Percentiles rank a stretch among this genome's conserved stretches.
phyloP scores from a whole-genome alignment of 805 yeast species.

The Candida ortonii region DNA sequence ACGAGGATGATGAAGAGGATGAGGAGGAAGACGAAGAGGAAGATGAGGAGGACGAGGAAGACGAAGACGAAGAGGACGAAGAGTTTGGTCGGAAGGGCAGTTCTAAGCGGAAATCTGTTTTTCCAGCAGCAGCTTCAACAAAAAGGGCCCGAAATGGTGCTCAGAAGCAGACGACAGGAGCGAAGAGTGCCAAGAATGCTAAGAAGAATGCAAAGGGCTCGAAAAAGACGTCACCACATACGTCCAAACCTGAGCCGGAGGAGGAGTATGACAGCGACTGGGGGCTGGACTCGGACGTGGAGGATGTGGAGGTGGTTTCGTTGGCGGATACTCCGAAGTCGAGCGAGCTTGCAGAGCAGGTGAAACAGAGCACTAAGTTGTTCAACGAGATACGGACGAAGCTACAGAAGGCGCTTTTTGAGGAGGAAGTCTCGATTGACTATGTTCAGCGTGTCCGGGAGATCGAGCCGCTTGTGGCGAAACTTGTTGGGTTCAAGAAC shows the following conservation, averaged over 20 bases:
- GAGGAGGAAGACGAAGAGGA: slow-evolving; percentile 7
- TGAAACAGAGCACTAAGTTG: slow-evolving; percentile 18
- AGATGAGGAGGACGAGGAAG: slow-evolving; percentile 9
- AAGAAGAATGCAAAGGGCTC: slow-evolving; percentile 20
- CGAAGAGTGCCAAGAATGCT: slow-evolving; percentile 3
- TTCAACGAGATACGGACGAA: slow-evolving; percentile 24
- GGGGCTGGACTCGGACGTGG: slow-evolving; percentile 26
- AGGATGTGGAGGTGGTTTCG: slow-evolving; percentile 17
- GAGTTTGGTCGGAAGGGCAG: neutral
- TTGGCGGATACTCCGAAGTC: slow-evolving; percentile 21
- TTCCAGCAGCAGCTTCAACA: neutral
- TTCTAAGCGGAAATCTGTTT: slow-evolving; percentile 1
- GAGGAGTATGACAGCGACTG: slow-evolving; percentile 27
- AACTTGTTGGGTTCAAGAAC: slow-evolving; percentile 20
- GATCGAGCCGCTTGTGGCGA: slow-evolving; percentile 23
- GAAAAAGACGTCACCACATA: slow-evolving; percentile 22
- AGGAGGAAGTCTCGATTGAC: slow-evolving; percentile 13
- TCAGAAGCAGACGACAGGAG: slow-evolving; percentile 15
- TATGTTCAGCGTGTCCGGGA: slow-evolving; percentile 20
- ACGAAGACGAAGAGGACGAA: slow-evolving; percentile 7
- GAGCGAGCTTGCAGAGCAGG: slow-evolving; percentile 22
- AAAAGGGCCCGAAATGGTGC: slow-evolving; percentile 2
- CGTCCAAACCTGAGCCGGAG: slow-evolving; percentile 10
- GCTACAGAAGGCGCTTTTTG: slow-evolving; percentile 25
- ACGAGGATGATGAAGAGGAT: slow-evolving; percentile 34